Conservation (phyloP, 495 filamentous ascomycete genomes). For the Penicillium chermesinum region DNA sequence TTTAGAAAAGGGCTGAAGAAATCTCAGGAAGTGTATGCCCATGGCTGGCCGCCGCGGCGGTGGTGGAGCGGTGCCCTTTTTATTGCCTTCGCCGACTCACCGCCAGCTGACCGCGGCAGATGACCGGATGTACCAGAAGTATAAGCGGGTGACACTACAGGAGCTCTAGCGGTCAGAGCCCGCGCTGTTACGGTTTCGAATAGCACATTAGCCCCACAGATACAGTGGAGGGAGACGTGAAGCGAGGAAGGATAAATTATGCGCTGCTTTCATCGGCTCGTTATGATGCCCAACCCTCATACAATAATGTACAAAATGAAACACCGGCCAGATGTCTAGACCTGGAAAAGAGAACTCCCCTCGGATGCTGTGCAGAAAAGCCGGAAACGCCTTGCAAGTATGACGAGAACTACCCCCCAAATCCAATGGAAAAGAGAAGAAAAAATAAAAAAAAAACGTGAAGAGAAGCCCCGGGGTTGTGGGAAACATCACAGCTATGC, state of each 20-base stretch:
- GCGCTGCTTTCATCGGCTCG: constrained; percentile 8
- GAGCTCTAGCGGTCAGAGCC: no score
- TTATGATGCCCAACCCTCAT: constrained; percentile 15
- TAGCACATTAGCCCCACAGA: no score
- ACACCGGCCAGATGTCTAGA: constrained; percentile 28
- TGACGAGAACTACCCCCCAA: constrained; percentile 10
- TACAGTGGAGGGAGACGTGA: no score
- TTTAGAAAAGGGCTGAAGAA: constrained; percentile 1
- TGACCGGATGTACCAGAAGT: constrained; percentile 18
- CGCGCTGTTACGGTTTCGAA: no score
- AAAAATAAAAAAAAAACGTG: constrained; percentile 7
- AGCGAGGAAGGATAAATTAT: constrained; percentile 14
- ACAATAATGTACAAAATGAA: constrained; percentile 45
- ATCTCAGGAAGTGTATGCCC: constrained; percentile 5
- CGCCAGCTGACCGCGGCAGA: constrained; percentile 22
- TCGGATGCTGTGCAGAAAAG: constrained; percentile 36
- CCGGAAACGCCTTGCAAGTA: constrained; percentile 22
- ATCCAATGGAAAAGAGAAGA: constrained; percentile 7
- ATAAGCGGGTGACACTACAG: no score
- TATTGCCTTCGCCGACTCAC: constrained; percentile 23
- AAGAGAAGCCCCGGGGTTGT: constrained; percentile 5
- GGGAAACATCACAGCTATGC: constrained; percentile 26
- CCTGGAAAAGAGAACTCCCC: constrained; percentile 33
- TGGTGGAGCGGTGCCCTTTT: constrained; percentile 10
- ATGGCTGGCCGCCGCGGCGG: constrained; percentile 12